These are phyloP conservation scores for Phlebiopsis flavidoalba DNA, from an alignment of 768 basidiomycete species.

Conservation along the genomic window DNA sequence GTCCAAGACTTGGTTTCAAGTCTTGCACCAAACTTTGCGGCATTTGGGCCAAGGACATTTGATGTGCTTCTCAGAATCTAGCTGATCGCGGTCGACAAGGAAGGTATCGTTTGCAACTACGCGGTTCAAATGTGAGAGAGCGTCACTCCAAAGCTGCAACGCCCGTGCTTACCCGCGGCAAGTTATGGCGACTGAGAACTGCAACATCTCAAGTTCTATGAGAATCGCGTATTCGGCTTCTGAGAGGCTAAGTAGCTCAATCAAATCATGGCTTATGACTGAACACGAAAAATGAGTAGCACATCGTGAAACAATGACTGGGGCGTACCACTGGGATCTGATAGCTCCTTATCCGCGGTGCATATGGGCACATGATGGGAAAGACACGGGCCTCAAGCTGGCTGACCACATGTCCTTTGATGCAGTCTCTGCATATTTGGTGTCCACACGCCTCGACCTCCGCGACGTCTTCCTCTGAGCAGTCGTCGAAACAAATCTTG, in stretches of 20 bases:
- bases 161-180: conserved; percentile 42
- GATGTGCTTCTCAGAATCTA: conserved; percentile 33
- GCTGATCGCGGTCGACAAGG: conserved; percentile 47
- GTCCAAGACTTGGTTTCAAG: conserved; percentile 40
- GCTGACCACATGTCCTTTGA: conserved; percentile 35
- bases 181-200: conserved; percentile 37
- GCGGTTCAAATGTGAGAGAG: neutral
- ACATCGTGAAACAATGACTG: neutral
- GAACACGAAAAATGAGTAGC: neutral
- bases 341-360: conserved; percentile 21
- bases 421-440: conserved; percentile 48
- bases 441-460: conserved; percentile 43
- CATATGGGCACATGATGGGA: conserved; percentile 64
- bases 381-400: conserved; percentile 49
- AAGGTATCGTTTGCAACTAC: conserved; percentile 45
- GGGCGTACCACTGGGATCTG: conserved; percentile 28
- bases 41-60: conserved; percentile 47
- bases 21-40: conserved; percentile 54
- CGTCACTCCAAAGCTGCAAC: too few relatives aligned
- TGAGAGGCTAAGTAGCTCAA: conserved; percentile 41
- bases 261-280: conserved; percentile 37
- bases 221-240: conserved; percentile 36
- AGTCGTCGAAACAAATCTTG: conserved; percentile 49
- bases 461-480: conserved; percentile 37
- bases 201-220: conserved; percentile 35